Conservation (phyloP, 352 stramenopile species). For the Globisporangium camurandrum region DNA sequence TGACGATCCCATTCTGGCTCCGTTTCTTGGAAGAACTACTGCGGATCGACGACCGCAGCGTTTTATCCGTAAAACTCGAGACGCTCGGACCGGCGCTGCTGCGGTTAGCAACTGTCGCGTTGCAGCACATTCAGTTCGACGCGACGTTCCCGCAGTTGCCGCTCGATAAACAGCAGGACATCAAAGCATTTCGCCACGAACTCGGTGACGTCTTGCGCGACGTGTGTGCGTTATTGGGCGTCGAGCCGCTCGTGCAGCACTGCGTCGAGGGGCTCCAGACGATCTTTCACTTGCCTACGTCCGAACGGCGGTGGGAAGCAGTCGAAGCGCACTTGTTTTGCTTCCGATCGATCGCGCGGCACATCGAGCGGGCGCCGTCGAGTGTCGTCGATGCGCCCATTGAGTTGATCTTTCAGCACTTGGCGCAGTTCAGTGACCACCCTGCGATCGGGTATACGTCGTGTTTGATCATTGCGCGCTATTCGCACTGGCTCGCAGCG, state of each 20-base stretch:
- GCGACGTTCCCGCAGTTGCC: slow-evolving; percentile 58
- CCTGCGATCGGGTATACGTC: slow-evolving; percentile 81
- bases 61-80: slow-evolving; percentile 16
- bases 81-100: slow-evolving; percentile 49
- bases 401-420: slow-evolving; percentile 68
- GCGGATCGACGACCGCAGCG: slow-evolving; percentile 5
- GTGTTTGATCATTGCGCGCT: slow-evolving; percentile 80
- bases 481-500: slow-evolving; percentile 57
- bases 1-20: slow-evolving; percentile 85
- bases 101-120: slow-evolving; percentile 57
- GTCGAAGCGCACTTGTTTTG: slow-evolving; percentile 80
- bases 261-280: slow-evolving; percentile 67
- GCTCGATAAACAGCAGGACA: slow-evolving; percentile 69
- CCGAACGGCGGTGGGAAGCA: slow-evolving; percentile 57
- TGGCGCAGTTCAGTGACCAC: slow-evolving; percentile 66
- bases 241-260: slow-evolving; percentile 63
- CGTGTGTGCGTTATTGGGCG: slow-evolving; percentile 64
- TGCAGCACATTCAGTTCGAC: slow-evolving; percentile 77
- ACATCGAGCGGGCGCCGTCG: slow-evolving; percentile 44
- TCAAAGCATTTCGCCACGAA: slow-evolving; percentile 74
- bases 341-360: slow-evolving; percentile 74
- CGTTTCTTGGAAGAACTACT: slow-evolving; percentile 47
- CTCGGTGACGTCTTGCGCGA: slow-evolving; percentile 77
- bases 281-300: slow-evolving; percentile 45
- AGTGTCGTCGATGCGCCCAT: slow-evolving; percentile 30